These are phyloP conservation scores for Boletus patriciae DNA, from an alignment of 768 basidiomycete species.

Conservation along the genomic window DNA sequence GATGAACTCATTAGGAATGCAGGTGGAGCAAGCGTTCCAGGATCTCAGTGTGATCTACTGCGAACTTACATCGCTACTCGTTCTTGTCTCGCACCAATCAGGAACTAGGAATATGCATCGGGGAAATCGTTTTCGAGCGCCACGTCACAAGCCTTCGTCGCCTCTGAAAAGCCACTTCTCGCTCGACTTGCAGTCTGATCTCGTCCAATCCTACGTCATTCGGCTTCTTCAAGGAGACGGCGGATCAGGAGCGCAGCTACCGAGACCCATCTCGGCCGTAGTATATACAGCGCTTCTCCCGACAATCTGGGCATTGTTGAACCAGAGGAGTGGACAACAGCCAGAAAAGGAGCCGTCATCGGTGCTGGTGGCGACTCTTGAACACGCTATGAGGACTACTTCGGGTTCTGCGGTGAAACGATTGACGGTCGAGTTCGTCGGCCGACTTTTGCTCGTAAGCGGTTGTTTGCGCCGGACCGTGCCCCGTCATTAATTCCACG, in stretches of 20 bases:
- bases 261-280: conserved; percentile 50
- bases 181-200: conserved; percentile 44
- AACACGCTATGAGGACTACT: conserved; percentile 60
- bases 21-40: conserved; percentile 69
- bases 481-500: conserved; percentile 3
- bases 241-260: conserved; percentile 42
- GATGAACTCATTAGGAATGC: conserved; percentile 9
- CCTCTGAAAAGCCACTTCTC: conserved; percentile 18
- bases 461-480: neutral
- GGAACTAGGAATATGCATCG: conserved; percentile 3
- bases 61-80: conserved; percentile 67
- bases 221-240: conserved; percentile 56
- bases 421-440: conserved; percentile 73
- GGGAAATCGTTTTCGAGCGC: conserved; percentile 8
- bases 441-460: conserved; percentile 65
- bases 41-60: conserved; percentile 77
- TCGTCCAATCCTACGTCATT: conserved; percentile 61
- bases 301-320: conserved; percentile 75
- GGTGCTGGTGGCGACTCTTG: conserved; percentile 55
- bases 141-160: conserved; percentile 19
- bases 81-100: conserved; percentile 37
- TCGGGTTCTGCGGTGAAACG: conserved; percentile 66
- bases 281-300: conserved; percentile 72
- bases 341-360: conserved; percentile 20
- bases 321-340: conserved; percentile 37